Conservation (phyloP, 2,329 filamentous ascomycete species). For the Phyllachora maydis region DNA sequence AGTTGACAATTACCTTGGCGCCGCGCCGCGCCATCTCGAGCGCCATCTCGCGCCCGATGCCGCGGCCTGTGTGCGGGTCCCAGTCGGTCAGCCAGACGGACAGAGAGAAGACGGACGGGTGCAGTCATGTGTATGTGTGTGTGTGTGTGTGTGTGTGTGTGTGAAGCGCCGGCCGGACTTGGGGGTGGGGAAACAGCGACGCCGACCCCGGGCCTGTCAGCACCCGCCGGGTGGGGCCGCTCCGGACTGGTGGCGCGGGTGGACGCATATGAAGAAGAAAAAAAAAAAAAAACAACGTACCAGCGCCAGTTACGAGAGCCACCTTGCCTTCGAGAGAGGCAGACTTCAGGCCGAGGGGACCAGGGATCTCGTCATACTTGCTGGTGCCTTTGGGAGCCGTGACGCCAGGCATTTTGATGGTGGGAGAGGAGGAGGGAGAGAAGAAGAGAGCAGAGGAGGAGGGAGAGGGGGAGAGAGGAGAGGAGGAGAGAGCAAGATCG, state of each 20-base stretch:
- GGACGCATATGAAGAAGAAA: constrained; percentile 1
- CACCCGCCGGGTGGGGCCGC: constrained; percentile 1
- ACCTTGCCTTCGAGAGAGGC: constrained; percentile 13
- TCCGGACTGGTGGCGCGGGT: constrained; percentile 8
- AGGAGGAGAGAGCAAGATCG: too few relatives aligned
- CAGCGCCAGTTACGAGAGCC: constrained; percentile 14
- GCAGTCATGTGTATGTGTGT: too few relatives aligned
- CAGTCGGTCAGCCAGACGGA: neutral
- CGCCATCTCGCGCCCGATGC: constrained; percentile 46
- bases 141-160: too few relatives aligned
- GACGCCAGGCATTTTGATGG: too few relatives aligned
- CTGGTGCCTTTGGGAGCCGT: constrained; percentile 4
- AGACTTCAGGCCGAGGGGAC: constrained; percentile 10
- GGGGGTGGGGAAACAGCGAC: neutral
- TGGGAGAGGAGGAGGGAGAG: too few relatives aligned
- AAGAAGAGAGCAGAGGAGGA: too few relatives aligned
- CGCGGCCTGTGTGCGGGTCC: constrained; percentile 17
- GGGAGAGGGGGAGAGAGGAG: too few relatives aligned
- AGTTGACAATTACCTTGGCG: constrained; percentile 46
- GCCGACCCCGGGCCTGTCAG: neutral
- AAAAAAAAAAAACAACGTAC: too few relatives aligned
- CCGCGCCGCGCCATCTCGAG: constrained; percentile 43
- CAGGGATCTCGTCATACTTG: constrained; percentile 12
- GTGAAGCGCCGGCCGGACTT: constrained; percentile 1
- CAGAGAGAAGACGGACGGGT: too few relatives aligned